Evolutionary conservation across 306 rosid genomes (phyloP), one percentile per base, ranked within the genome.

Genomic region (Prunus mira): DNA sequence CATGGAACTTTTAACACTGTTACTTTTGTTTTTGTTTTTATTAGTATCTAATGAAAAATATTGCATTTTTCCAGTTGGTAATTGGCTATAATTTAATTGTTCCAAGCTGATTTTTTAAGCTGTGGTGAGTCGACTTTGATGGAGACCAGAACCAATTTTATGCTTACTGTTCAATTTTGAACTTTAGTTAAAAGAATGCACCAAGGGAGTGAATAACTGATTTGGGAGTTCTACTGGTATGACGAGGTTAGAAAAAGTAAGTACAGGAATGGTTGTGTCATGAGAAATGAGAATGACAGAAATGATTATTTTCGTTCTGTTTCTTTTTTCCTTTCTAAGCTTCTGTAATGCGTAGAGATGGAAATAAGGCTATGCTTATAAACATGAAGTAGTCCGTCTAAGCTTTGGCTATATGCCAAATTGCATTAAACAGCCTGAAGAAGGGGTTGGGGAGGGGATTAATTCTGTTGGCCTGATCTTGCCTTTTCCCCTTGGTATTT

Each of bases 1-100:
- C 75, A 30, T 50, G 64, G 46, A 11, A 74, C 66, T 67, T 79
- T 72, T 72, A 30, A 49, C 34, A 79, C 47, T 71, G 66, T 47
- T 58, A n/a, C 30, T 43, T 65, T 49, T 49, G 6, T 58, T 24
- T 19, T 25, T 71, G 9, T 27, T 67, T 61, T 67, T 50, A 25
- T 67, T 49, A 6, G 7, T 38, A n/a, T 13, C 24, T 57, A 2
- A 2, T 28, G 38, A 55, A 4, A 5, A 3, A 12, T 34, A 5
- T 61, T 27, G 27, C 54, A 8, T 14, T 65, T 28, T 3, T 30
- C n/a, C 22, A 22, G 14, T 46, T n/a, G 51, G 34, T 49, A 12
- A 22, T 73, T 58, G 41, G 71, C 7, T 57, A 19, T 65, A 28
- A 34, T 34, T 27, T 62, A 62, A 30, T 52, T 71, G 15, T 18